These are phyloP conservation scores for Suillus cothurnatus DNA, from an alignment of 768 basidiomycete species.

Conservation along the genomic window DNA sequence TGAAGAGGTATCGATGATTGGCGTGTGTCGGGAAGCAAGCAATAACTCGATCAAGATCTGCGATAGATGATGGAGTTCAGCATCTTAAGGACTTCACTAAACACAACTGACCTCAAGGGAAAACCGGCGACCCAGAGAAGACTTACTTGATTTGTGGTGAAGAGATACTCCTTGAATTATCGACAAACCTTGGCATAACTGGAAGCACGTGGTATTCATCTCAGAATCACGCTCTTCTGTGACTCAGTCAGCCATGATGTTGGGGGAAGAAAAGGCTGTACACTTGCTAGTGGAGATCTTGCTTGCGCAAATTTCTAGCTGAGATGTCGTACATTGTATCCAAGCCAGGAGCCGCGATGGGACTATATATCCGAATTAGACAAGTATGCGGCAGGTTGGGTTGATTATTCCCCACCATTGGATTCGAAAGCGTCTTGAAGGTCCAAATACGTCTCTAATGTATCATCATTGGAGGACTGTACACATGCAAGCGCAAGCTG, in stretches of 20 bases:
- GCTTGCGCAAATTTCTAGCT: conserved; percentile 51
- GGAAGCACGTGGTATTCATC: conserved; percentile 47
- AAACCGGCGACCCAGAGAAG: conserved; percentile 66
- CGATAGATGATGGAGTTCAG: conserved; percentile 11
- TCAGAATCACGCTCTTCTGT: conserved; percentile 51
- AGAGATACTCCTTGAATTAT: conserved; percentile 79
- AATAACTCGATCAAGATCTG: conserved; percentile 77
- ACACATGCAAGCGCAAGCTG: conserved; percentile 54
- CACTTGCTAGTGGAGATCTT: conserved; percentile 48
- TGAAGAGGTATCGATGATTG: conserved; percentile 29
- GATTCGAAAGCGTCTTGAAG: conserved; percentile 83
- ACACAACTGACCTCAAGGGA: conserved; percentile 61
- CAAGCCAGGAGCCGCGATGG: conserved; percentile 65
- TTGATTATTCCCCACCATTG: conserved; percentile 56
- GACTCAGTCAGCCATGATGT: conserved; percentile 10
- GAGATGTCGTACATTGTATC: conserved; percentile 53
- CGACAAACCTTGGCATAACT: conserved; percentile 60
- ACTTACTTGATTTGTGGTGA: conserved; percentile 68
- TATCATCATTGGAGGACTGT: conserved; percentile 42
- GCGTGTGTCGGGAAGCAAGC: conserved; percentile 65
- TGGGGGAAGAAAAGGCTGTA: neutral
- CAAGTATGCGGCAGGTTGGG: neutral
- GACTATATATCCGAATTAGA: conserved; percentile 46
- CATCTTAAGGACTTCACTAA: neutral
- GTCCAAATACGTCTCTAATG: conserved; percentile 56